phyloP scores from a whole-genome alignment of 2,329 filamentous ascomycete species.

The Xylaria sp. region DNA sequence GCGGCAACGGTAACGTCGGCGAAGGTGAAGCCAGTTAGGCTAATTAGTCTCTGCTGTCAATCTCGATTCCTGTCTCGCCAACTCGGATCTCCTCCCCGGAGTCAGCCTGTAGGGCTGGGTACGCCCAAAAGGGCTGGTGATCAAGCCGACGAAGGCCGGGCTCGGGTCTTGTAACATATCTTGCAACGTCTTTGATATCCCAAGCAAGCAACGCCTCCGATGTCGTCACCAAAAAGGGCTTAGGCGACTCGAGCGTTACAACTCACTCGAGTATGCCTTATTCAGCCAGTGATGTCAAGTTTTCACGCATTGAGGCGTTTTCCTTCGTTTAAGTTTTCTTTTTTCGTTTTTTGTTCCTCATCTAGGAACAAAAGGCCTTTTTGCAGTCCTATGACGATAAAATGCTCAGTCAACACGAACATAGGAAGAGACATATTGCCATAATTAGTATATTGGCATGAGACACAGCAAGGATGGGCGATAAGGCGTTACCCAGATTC shows the following conservation, averaged over 20 bases:
- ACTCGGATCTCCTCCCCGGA: neutral
- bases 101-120: conserved; percentile 26
- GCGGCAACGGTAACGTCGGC: conserved; percentile 18
- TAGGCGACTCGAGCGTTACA: conserved; percentile 3
- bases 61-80: conserved; percentile 1
- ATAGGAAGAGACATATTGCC: neutral
- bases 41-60: conserved; percentile 19
- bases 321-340: neutral
- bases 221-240: conserved; percentile 12
- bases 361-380: neutral
- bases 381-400: neutral
- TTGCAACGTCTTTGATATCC: neutral
- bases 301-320: conserved; percentile 17
- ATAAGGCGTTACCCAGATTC: neutral
- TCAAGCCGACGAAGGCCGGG: conserved; percentile 2
- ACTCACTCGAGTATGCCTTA: conserved; percentile 28
- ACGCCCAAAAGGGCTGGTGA: conserved; percentile 6
- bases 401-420: neutral
- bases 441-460: neutral
- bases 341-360: neutral
- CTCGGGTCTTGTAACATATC: conserved; percentile 4
- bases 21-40: conserved; percentile 25
- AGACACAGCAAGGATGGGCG: neutral
- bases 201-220: conserved; percentile 20
- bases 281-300: conserved; percentile 7